Conservation (phyloP, 2,329 filamentous ascomycete species). For the Hypoxylon sp. region DNA sequence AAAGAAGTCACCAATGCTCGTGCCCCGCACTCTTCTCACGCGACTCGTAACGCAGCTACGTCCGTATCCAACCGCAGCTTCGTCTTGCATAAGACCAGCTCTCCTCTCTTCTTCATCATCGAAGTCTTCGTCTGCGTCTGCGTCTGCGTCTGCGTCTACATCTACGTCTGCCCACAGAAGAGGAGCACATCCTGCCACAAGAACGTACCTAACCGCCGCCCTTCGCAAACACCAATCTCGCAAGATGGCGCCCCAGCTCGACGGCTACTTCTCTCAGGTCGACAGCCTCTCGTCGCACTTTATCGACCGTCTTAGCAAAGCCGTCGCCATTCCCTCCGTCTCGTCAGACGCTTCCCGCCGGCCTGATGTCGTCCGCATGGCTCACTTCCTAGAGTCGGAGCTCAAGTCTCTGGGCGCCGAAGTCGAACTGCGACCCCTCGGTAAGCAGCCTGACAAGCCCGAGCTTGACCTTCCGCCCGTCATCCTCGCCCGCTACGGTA, state of each 20-base stretch:
- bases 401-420: slow-evolving; percentile 83
- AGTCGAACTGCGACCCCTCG: slow-evolving; percentile 85
- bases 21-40: slow-evolving; percentile 38
- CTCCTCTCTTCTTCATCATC: neutral
- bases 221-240: slow-evolving; percentile 66
- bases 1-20: slow-evolving; percentile 12
- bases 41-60: slow-evolving; percentile 16
- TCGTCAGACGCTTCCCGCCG: slow-evolving; percentile 90
- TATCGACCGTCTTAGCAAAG: slow-evolving; percentile 88
- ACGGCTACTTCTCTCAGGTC: slow-evolving; percentile 92
- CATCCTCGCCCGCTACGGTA: slow-evolving; percentile 89
- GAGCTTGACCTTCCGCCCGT: slow-evolving; percentile 92
- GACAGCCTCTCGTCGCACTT: slow-evolving; percentile 81
- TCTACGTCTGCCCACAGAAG: slow-evolving; percentile 1
- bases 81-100: slow-evolving; percentile 11
- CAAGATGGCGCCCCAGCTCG: slow-evolving; percentile 90
- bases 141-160: too few species aligned
- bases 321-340: slow-evolving; percentile 94
- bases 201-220: slow-evolving; percentile 61
- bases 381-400: slow-evolving; percentile 84
- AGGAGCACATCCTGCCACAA: slow-evolving; percentile 30
- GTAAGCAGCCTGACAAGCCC: slow-evolving; percentile 91
- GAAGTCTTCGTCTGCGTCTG: too few species aligned
- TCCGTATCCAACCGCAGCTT: slow-evolving; percentile 11
- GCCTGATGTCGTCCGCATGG: slow-evolving; percentile 95